phyloP scores from a whole-genome alignment of 208 protist genomes.

The Acanthamoeba castellanii region DNA sequence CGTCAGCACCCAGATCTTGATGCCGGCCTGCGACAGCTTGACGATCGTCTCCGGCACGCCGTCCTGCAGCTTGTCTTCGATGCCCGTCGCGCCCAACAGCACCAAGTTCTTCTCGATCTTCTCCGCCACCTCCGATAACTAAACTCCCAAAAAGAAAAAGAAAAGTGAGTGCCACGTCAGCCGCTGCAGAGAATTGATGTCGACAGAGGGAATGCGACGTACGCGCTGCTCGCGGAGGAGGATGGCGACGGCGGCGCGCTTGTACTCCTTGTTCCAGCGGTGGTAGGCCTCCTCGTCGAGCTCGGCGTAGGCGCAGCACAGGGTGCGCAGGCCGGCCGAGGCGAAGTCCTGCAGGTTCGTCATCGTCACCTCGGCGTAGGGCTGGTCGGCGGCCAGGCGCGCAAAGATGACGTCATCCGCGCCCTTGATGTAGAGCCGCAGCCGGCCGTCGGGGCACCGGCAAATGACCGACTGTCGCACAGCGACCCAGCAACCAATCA shows the following conservation, averaged over 20 bases:
- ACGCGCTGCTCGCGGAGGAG: slow-evolving; percentile 14
- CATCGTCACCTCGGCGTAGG: not conserved
- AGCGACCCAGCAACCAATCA: not conserved
- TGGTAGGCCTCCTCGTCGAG: slow-evolving; percentile 16
- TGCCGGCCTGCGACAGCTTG: slow-evolving; percentile 85
- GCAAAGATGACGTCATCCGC: slow-evolving; percentile 89
- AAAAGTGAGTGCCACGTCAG: not conserved
- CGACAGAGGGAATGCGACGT: slow-evolving; percentile 73
- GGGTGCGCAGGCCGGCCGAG: slow-evolving; percentile 46
- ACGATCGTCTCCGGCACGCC: slow-evolving; percentile 95
- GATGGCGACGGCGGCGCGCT: slow-evolving; percentile 34
- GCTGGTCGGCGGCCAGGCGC: slow-evolving; percentile 72
- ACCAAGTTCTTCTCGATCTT: slow-evolving; percentile 91
- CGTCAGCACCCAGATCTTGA: slow-evolving; percentile 97
- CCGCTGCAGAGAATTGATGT: slow-evolving; percentile 3
- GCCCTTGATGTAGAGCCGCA: slow-evolving; percentile 87
- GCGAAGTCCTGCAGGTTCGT: slow-evolving; percentile 79
- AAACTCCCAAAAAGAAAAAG: too few relatives aligned
- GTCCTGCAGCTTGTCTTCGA: slow-evolving; percentile 97
- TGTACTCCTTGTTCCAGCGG: slow-evolving; percentile 6
- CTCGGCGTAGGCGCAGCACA: slow-evolving; percentile 3
- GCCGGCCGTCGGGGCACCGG: slow-evolving; percentile 11
- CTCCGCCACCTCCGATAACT: not conserved
- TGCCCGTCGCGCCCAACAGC: slow-evolving; percentile 92
- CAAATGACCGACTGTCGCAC: not conserved